Evolutionary conservation across 176 grass and related monocot genomes (phyloP).

Genomic region (Zea luxurians): DNA sequence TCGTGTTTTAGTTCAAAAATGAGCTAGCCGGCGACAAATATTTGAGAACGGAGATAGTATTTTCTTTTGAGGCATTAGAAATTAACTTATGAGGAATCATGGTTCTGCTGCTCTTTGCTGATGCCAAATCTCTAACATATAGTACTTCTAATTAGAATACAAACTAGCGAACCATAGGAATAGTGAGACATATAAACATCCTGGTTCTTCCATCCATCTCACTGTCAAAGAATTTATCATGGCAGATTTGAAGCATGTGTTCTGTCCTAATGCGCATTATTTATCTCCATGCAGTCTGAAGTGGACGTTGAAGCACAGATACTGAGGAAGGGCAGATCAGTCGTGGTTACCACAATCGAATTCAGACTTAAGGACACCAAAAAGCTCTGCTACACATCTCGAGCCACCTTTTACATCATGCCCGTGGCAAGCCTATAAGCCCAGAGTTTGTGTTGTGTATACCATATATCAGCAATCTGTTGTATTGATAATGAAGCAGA

Average conservation of each 20-base stretch:
- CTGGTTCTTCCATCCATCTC: background rate
- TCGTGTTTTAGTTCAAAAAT: no score
- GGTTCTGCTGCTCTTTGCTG: background rate
- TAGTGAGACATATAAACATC: background rate
- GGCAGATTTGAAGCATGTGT: background rate
- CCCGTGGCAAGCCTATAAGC: constrained; percentile 42
- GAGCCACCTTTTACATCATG: constrained; percentile 48
- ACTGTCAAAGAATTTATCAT: constrained; percentile 12
- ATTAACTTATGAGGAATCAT: background rate
- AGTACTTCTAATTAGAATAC: background rate
- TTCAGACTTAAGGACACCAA: constrained; percentile 49
- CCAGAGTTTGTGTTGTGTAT: background rate
- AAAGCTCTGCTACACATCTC: constrained; percentile 48
- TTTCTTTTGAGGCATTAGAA: background rate
- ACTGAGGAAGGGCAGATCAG: constrained; percentile 49
- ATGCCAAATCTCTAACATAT: background rate
- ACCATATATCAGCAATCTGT: background rate
- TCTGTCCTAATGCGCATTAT: background rate
- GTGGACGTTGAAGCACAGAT: constrained; percentile 43
- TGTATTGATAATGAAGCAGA: background rate
- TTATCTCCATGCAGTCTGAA: constrained; percentile 41
- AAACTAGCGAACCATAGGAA: background rate
- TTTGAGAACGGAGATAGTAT: no score
- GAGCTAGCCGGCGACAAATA: no score
- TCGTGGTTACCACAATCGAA: constrained; percentile 44